Base-by-base conservation (phyloP, 495 filamentous ascomycete genomes). In the Collariella sp. region DNA sequence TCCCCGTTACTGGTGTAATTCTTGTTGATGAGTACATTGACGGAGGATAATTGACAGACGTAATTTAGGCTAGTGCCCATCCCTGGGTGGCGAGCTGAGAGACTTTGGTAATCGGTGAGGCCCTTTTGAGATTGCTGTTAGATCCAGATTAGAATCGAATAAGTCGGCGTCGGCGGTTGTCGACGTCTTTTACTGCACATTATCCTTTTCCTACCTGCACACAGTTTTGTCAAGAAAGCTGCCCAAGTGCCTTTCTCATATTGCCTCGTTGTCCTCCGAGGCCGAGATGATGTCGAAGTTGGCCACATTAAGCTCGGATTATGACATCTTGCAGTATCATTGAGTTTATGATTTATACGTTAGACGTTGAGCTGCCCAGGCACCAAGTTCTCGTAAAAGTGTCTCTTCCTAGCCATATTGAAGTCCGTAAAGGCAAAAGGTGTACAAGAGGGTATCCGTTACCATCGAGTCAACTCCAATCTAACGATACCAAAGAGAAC, bases 11-110 rank as follows among this genome's bases (percentile, higher is more conserved):
- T n/a, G n/a, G n/a, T n/a, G n/a, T 56, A 41, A 49, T 54, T 49
- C 36, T 45, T 23, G 41, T 62, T 58, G 60, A 62, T 65, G 57
- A 65, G 46, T 51, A 45, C 24, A 20, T 62, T 65, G 55, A 65
- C 62, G 18, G 22, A n/a, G 26, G 38, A 52, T 63, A 51, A 58
- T 62, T 65, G 50, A 38, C 48, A 40, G 60, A 36, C 41, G 36
- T 54, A 48, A 44, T 58, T 62, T 59, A 59, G 53, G 38, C 46
- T 20, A 16, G 42, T 52, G 29, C 24, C 47, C 35, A 45, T 45
- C 29, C 20, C 40, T 52, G 46, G 50, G 52, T 55, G 46, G 40
- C 38, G 46, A 54, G 49, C 15, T 33, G 24, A 24, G 12, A 34
- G 23, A 42, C 22, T 5, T 49, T 39, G 41, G 41, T 51, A 51